These are phyloP conservation scores for Apiospora sp. DNA, from an alignment of 2,329 filamentous ascomycete species.

Conservation along the genomic window DNA sequence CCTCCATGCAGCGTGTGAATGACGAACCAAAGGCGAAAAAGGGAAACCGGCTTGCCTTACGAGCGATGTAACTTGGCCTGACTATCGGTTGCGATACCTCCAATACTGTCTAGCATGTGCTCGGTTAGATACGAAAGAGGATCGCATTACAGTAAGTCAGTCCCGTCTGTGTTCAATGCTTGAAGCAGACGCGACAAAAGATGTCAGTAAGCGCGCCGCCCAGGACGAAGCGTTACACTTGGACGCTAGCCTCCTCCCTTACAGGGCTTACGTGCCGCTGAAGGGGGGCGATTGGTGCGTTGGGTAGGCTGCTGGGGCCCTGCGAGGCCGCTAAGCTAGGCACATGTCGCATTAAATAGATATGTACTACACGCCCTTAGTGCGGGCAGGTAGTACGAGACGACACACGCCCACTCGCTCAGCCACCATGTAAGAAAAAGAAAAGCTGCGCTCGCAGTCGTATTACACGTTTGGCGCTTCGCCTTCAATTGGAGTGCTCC, in stretches of 20 bases:
- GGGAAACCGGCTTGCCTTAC: background rate
- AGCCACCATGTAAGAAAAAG: background rate
- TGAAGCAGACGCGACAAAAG: background rate
- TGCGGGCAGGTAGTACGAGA: background rate
- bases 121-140: background rate
- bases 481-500: too few relatives aligned
- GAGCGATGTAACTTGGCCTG: background rate
- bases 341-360: slow-evolving; percentile 8
- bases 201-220: slow-evolving; percentile 3
- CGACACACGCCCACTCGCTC: background rate
- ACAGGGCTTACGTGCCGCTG: background rate
- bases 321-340: background rate
- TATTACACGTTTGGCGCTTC: too few relatives aligned
- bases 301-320: background rate
- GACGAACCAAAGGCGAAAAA: background rate
- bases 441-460: too few relatives aligned
- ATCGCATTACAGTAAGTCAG: background rate
- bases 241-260: slow-evolving; percentile 8
- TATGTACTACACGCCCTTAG: background rate
- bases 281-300: background rate
- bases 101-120: background rate
- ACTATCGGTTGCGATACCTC: background rate
- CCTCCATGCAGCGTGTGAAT: background rate
- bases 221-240: background rate
- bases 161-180: background rate